phyloP scores from a whole-genome alignment of 2,329 filamentous ascomycete species.

The Aspergillus ruber region DNA sequence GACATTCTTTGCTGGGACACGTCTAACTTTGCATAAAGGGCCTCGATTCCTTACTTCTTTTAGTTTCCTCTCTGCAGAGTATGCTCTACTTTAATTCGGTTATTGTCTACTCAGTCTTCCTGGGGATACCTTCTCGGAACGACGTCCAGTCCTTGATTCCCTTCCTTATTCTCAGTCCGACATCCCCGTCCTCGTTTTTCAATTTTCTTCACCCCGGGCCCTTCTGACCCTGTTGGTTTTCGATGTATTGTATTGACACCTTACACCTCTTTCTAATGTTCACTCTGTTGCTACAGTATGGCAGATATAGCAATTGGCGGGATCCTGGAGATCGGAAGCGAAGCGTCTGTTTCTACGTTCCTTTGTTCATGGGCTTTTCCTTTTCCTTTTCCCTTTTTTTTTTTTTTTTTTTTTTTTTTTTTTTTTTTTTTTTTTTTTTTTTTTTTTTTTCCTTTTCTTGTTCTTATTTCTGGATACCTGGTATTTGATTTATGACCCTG shows the following conservation, averaged over 20 bases:
- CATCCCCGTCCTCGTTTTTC: background rate
- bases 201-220: background rate
- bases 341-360: constrained; percentile 2
- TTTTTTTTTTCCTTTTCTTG: constrained; percentile 6
- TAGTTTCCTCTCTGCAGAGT: constrained; percentile 13
- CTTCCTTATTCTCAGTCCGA: background rate
- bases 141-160: background rate
- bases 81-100: background rate
- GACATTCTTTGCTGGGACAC: background rate
- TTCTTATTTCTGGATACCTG: constrained; percentile 13
- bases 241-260: constrained; percentile 17
- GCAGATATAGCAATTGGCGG: constrained; percentile 3
- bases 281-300: constrained; percentile 9
- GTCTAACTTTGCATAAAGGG: constrained; percentile 26
- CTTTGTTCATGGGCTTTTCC: constrained; percentile 6
- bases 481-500: constrained; percentile 15
- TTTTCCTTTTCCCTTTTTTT: too few relatives aligned
- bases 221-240: constrained; percentile 4
- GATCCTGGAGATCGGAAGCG: constrained; percentile 12
- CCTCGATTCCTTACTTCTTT: constrained; percentile 44
- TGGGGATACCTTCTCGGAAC: background rate
- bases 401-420: constrained; percentile 6
- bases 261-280: constrained; percentile 14
- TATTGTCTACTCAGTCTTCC: background rate
- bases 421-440: constrained; percentile 9